Base-by-base conservation (phyloP, 139 green algal genomes). In the Chlamydomonas asymmetrica region DNA sequence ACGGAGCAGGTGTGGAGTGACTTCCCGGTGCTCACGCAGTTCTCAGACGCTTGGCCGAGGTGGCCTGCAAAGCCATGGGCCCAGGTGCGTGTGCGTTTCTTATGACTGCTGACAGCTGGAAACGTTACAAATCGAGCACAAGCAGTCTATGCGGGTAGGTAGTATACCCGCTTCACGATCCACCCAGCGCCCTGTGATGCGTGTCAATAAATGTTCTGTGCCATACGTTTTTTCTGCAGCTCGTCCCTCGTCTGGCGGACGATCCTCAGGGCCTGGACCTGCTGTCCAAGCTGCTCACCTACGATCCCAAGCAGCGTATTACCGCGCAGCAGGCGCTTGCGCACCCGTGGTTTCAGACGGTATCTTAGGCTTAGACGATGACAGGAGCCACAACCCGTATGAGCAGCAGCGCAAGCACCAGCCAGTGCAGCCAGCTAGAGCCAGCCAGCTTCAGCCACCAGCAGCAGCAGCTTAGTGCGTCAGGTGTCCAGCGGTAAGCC, bases 301-400 rank as follows among this genome's bases (percentile, higher is more conserved):
- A 88, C 22, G 79, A 94, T 68, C 88, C 89, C 29, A 67, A 66
- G 35, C 57, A 74, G 57, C 82, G 92, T 29, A 84, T 91, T 50
- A 92, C 79, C 0, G 89, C 90, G 25, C 69, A 76, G 39, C 40
- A 92, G 63, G 90, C 91, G 29, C 75, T 94, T 57, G 32, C 73
- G 32, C 90, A 95, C 75, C 80, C 86, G n/a, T 96, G 88, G 81
- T 90, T 93, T n/a, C n/a, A n/a, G n/a, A n/a, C n/a, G n/a, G n/a
- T n/a, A n/a, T n/a, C n/a, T n/a, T n/a, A n/a, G n/a, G n/a, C n/a
- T n/a, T n/a, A n/a, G n/a, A n/a, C n/a, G n/a, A n/a, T n/a, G n/a
- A n/a, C n/a, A n/a, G n/a, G n/a, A n/a, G n/a, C n/a, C n/a, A n/a
- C n/a, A n/a, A n/a, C n/a, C n/a, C n/a, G n/a, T n/a, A n/a, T n/a